Percentiles rank a stretch among this genome's conserved stretches.
Evolutionary conservation across 1,284 basidiomycete genomes (phyloP).

Genomic region (Rhodotorula sp.): DNA sequence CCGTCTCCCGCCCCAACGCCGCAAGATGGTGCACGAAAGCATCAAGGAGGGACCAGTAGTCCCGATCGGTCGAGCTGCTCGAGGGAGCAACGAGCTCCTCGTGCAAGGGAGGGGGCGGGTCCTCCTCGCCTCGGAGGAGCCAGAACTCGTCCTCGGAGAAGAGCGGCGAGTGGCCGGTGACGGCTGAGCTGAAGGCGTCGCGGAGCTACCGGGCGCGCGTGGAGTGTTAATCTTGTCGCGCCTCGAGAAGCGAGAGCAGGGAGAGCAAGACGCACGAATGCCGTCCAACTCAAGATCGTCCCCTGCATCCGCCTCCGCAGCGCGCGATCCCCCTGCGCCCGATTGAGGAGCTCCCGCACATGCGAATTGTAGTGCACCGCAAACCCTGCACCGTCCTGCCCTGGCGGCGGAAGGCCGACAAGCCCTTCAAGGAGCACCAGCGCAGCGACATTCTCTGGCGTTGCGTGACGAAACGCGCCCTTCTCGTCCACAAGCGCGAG

Average conservation of each 20-base stretch:
- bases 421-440: slow-evolving; percentile 13
- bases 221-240: no score
- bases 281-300: slow-evolving; percentile 1
- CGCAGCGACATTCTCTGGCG: slow-evolving; percentile 10
- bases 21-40: neutral
- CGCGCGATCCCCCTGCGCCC: neutral
- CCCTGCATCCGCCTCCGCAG: neutral
- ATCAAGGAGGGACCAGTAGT: slow-evolving; percentile 7
- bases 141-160: slow-evolving; percentile 20
- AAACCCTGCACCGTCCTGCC: neutral
- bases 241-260: neutral
- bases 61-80: neutral
- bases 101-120: neutral
- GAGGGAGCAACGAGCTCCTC: neutral
- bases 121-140: slow-evolving; percentile 14
- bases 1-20: neutral
- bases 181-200: slow-evolving; percentile 9
- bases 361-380: neutral
- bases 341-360: neutral
- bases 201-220: neutral
- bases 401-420: neutral
- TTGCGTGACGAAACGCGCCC: neutral
- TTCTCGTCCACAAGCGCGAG: slow-evolving; percentile 11
- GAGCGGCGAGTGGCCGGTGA: neutral
- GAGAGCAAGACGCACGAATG: neutral